Conservation (phyloP, 2,329 filamentous ascomycete genomes). For the Nemania abortiva region DNA sequence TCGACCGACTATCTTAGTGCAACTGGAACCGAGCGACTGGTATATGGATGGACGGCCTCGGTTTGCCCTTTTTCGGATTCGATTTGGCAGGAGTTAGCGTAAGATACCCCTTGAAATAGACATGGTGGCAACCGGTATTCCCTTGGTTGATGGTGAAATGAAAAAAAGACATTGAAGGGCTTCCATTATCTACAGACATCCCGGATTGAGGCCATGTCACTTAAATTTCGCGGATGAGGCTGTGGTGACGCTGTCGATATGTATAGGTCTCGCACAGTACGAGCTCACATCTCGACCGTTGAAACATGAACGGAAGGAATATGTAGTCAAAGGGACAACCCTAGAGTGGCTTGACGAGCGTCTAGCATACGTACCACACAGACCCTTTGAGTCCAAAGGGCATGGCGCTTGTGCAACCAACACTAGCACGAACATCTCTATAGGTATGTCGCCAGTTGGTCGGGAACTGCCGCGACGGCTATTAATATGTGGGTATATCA, state of each 20-base stretch:
- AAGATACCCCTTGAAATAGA: slow-evolving; percentile 34
- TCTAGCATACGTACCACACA: neutral
- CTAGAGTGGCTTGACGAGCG: slow-evolving; percentile 5
- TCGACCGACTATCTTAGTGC: slow-evolving; percentile 1
- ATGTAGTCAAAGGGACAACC: neutral
- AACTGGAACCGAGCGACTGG: neutral
- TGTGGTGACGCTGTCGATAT: neutral
- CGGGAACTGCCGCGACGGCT: slow-evolving; percentile 12
- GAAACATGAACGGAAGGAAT: neutral
- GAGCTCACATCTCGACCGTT: neutral
- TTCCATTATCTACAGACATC: slow-evolving; percentile 13
- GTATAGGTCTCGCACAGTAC: neutral
- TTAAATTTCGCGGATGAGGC: neutral
- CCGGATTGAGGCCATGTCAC: neutral
- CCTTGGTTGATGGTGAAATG: neutral
- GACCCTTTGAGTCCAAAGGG: neutral
- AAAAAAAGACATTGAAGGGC: neutral
- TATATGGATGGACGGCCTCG: slow-evolving; percentile 7
- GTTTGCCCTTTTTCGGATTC: slow-evolving; percentile 11
- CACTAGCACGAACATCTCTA: neutral
- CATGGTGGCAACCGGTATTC: slow-evolving; percentile 12
- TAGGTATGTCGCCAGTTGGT: neutral
- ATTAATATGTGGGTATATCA: slow-evolving; percentile 17
- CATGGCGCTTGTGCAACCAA: slow-evolving; percentile 9
- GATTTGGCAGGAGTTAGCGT: slow-evolving; percentile 25